Evolutionary conservation across 129 eudicot genomes (phyloP), one percentile per base, ranked within the genome.

Genomic region (Chrysanthemum lavandulifolium): DNA sequence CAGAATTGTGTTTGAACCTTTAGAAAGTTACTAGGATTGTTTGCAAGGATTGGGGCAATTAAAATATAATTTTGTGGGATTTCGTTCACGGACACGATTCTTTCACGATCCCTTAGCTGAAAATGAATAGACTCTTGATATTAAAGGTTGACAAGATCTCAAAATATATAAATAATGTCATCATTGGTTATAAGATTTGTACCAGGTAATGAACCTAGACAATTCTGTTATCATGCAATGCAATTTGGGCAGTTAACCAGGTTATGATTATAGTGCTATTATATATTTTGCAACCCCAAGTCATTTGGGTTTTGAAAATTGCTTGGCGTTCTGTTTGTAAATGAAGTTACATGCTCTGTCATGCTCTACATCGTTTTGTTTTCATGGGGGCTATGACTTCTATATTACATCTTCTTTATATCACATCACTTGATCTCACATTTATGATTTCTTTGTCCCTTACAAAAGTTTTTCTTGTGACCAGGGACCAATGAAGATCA

Each of bases 401-500:
- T 21, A 16, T 48, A 57, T 59, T 61, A 15, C 76, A 33, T 70
- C 13, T 61, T 14, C 71, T 50, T 23, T 7, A 68, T 11, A 49
- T 15, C 14, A 33, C n/a, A 0, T 36, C 36, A 12, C 66, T 2
- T 61, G 16, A 61, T 25, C 1, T 27, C 9, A 10, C 9, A 31
- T 56, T 27, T 31, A 49, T 25, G 8, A 13, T 36, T 59, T 18
- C 2, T 5, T 2, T 16, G 25, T 55, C 36, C 14, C 78, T 68
- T 48, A 77, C 73, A 36, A 67, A 60, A 50, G n/a, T 65, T 78
- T 58, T 59, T 6, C 15, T 23, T 71, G 40, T 80, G 67, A 36
- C 16, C 87, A 86, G 96, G 85, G 67, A 76, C 56, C 40, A 76
- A 55, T 55, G 75, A 62, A 60, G 86, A 77, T 71, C 49, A 82